Percentiles rank a stretch among this genome's conserved stretches.
phyloP scores from a whole-genome alignment of 768 basidiomycete genomes.

The Podaxis sp. region DNA sequence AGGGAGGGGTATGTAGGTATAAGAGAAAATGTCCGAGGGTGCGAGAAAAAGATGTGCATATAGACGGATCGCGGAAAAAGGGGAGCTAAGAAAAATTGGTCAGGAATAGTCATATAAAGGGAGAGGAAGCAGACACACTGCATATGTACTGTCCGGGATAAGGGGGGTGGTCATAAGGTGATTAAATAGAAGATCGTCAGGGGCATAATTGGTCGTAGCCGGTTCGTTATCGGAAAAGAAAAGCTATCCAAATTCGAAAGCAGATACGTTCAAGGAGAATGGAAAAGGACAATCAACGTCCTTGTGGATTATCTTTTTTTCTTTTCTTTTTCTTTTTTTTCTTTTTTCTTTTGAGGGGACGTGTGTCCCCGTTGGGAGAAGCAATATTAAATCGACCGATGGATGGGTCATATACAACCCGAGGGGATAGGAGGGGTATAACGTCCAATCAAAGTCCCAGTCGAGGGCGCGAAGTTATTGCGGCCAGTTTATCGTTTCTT shows the following conservation, averaged over 20 bases:
- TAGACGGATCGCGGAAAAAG: not conserved
- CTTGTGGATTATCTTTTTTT: not conserved
- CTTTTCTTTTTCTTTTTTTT: not conserved
- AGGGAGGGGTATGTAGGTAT: not conserved
- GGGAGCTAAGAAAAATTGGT: not conserved
- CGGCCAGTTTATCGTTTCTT: constrained; percentile 30
- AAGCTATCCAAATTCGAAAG: not conserved
- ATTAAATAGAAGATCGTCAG: not conserved
- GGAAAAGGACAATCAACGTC: not conserved
- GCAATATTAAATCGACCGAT: not conserved
- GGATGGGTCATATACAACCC: not conserved
- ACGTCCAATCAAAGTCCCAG: not conserved
- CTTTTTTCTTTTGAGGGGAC: not conserved
- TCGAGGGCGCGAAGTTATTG: not conserved
- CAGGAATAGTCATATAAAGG: not conserved
- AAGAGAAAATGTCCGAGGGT: not conserved
- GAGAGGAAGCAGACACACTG: not conserved
- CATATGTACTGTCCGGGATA: not conserved
- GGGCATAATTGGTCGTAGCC: constrained; percentile 1
- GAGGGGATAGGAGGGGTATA: not conserved
- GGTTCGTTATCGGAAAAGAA: not conserved
- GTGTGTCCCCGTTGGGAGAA: not conserved
- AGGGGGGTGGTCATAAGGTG: not conserved
- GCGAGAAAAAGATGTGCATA: not conserved
- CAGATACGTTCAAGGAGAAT: not conserved